Base-by-base conservation (phyloP, 352 stramenopile species). In the Phytophthora cryptogea region DNA sequence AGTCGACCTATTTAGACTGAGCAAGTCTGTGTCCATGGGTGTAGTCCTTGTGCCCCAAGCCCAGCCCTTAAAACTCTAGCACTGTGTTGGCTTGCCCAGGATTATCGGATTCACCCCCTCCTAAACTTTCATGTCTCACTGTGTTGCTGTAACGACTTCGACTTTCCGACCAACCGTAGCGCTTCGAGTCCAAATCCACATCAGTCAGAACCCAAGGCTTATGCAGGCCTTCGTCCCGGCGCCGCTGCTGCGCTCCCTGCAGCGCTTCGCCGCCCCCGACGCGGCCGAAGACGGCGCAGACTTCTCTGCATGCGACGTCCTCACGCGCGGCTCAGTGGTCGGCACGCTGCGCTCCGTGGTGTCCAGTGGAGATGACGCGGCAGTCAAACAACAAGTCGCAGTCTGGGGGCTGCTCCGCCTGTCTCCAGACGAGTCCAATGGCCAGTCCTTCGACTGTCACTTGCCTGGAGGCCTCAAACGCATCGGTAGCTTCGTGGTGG, bases 171-270 rank as follows among this genome's bases (percentile, higher is more conserved):
- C 54, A 48, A 64, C 41, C 14, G 26, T 17, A 53, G 11, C 30
- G 9, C 13, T 5, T 16, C 2, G 20, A 17, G 28, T 30, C n/a
- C 35, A 9, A 17, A 20, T 20, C 23, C 33, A 11, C 31, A 16
- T 28, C 47, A 40, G 35, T 20, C 13, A 26, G 14, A 10, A 52
- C 41, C 17, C 39, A 17, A 57, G 32, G 8, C 44, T 4, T 0
- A 74, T 67, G 66, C 50, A 66, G 40, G 47, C 36, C 32, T 56
- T 66, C 40, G 8, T 80, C 11, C 52, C 72, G 33, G 63, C 64
- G 33, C 59, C 72, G 47, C 49, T 86, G 8, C 47, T 77, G 59
- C 73, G 66, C 37, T 66, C 76, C 20, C 51, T 83, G n/a, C 56
- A 40, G n/a, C 76, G 71, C 39, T 67, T 71, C 35, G 61, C 50